These are phyloP conservation scores for Globisporangium viniferum DNA, from an alignment of 352 stramenopile species.

Conservation along the genomic window DNA sequence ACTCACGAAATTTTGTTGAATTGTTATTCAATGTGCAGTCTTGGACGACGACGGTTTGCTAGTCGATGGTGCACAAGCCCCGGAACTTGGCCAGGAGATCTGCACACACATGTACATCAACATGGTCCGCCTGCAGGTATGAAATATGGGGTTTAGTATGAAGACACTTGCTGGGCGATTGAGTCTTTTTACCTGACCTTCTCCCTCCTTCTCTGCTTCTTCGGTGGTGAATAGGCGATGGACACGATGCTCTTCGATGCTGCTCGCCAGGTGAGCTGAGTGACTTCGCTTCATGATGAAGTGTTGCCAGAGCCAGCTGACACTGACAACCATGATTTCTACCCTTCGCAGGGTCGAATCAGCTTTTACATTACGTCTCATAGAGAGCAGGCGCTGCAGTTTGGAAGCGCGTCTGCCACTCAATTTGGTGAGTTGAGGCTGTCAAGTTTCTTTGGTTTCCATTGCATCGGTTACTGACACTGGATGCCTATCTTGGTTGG, in stretches of 20 bases:
- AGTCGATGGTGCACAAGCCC: constrained; percentile 63
- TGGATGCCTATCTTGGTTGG: not conserved
- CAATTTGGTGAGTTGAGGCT: constrained; percentile 23
- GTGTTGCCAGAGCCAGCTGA: too few species aligned
- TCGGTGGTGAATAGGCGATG: too few species aligned
- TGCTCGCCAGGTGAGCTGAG: too few species aligned
- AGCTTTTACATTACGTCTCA: constrained; percentile 96
- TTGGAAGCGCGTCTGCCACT: constrained; percentile 92
- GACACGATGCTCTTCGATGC: too few species aligned
- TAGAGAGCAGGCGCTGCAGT: constrained; percentile 95
- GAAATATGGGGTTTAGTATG: too few species aligned
- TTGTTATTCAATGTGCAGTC: constrained; percentile 34
- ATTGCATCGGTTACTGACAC: not conserved
- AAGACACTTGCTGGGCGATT: too few species aligned
- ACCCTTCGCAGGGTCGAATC: constrained; percentile 97
- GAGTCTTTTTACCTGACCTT: too few species aligned
- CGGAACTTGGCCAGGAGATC: constrained; percentile 71
- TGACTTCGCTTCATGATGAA: too few species aligned
- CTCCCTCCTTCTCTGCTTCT: too few species aligned
- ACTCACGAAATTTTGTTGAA: constrained; percentile 16
- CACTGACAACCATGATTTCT: constrained; percentile 87
- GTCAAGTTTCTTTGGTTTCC: not conserved
- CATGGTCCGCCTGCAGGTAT: constrained; percentile 72
- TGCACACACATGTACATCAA: constrained; percentile 86
- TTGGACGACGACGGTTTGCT: constrained; percentile 83